phyloP scores from a whole-genome alignment of 108 stramenopile species.

The Seminavis robusta region DNA sequence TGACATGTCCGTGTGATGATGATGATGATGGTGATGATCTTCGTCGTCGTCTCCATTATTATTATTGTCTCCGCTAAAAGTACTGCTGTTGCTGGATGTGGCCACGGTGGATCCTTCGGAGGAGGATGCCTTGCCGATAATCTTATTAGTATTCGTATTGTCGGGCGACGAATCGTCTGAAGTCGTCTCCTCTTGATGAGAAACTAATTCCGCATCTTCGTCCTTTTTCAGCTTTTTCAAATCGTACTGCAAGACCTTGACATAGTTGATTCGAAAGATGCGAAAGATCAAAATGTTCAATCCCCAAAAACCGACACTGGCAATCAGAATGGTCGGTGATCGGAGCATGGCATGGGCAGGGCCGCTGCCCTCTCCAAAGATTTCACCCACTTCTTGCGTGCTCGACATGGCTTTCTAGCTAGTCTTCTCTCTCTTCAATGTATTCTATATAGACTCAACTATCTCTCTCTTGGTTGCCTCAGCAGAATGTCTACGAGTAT shows the following conservation, averaged over 20 bases:
- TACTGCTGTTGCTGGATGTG: too few species aligned
- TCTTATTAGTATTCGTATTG: too few species aligned
- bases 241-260: conserved; percentile 67
- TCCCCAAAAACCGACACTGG: conserved; percentile 78
- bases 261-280: conserved; percentile 75
- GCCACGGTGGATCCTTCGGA: too few species aligned
- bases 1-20: background rate
- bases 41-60: conserved; percentile 27
- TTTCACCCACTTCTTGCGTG: conserved; percentile 82
- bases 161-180: too few species aligned
- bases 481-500: too few species aligned
- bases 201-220: too few species aligned
- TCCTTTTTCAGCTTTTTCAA: conserved; percentile 49
- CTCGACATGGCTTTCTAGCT: conserved; percentile 69
- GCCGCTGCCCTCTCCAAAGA: conserved; percentile 73
- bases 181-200: too few species aligned
- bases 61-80: too few species aligned
- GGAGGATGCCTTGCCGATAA: too few species aligned
- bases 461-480: too few species aligned
- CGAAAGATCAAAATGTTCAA: conserved; percentile 85
- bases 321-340: conserved; percentile 78
- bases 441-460: too few species aligned
- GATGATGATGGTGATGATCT: conserved; percentile 2
- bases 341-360: conserved; percentile 82
- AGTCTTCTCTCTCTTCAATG: too few species aligned